Evolutionary conservation across 306 rosid genomes (phyloP).

Genomic region (Vigna radiata): DNA sequence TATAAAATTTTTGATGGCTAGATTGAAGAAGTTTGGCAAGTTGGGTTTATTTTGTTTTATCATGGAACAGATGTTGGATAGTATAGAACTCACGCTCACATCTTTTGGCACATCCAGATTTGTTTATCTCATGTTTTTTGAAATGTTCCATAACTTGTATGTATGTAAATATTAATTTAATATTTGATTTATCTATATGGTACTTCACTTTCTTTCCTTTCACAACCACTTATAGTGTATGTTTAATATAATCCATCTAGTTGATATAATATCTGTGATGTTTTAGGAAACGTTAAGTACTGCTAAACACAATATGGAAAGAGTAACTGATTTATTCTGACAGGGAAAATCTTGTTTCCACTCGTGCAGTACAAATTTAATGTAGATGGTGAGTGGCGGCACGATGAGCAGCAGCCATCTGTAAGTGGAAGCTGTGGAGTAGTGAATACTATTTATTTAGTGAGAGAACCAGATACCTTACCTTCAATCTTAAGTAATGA

Average conservation of each 20-base stretch:
- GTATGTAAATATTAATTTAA: not conserved
- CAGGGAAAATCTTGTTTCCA: conserved; percentile 45
- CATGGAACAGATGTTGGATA: not conserved
- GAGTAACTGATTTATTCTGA: conserved; percentile 39
- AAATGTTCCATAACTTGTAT: not conserved
- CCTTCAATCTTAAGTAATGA: conserved; percentile 57
- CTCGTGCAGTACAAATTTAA: conserved; percentile 75
- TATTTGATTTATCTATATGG: conserved; percentile 17
- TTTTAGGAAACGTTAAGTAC: conserved; percentile 25
- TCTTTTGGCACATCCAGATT: conserved; percentile 13
- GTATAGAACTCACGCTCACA: conserved; percentile 1
- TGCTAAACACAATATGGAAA: conserved; percentile 17
- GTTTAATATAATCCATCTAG: conserved; percentile 20
- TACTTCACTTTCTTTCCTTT: conserved; percentile 31
- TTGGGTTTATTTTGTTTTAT: conserved; percentile 3
- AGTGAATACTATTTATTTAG: conserved; percentile 69
- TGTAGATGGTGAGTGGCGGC: conserved; percentile 89
- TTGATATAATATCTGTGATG: conserved; percentile 41
- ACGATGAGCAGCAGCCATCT: conserved; percentile 72
- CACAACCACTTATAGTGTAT: not conserved
- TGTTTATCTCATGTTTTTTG: not conserved
- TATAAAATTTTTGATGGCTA: not conserved
- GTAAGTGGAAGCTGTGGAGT: conserved; percentile 65
- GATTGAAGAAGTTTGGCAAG: not conserved
- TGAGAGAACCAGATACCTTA: conserved; percentile 56